Evolutionary conservation across 1,139 yeast genomes (phyloP).

Genomic region (Lodderomyces margitis): DNA sequence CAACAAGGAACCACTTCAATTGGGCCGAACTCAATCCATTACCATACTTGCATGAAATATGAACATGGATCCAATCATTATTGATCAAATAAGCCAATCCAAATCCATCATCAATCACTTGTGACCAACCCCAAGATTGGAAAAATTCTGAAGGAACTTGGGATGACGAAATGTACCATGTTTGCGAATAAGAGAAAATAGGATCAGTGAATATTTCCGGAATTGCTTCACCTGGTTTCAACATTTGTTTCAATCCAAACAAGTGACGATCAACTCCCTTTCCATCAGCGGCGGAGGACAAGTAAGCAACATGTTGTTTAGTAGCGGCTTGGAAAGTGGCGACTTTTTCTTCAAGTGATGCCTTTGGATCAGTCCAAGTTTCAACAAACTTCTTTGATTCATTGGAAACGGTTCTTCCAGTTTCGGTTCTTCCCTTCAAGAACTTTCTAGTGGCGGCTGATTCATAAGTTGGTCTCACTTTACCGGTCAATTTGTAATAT

Average conservation of each 20-base stretch:
- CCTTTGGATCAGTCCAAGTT: slow-evolving; percentile 65
- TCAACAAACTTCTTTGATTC: slow-evolving; percentile 73
- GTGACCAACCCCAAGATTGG: slow-evolving; percentile 96
- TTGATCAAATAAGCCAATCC: slow-evolving; percentile 94
- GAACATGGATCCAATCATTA: slow-evolving; percentile 81
- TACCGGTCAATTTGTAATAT: slow-evolving; percentile 77
- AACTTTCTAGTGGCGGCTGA: slow-evolving; percentile 92
- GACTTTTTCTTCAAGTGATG: slow-evolving; percentile 58
- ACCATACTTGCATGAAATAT: slow-evolving; percentile 74
- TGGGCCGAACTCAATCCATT: slow-evolving; percentile 66
- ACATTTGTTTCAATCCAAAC: slow-evolving; percentile 79
- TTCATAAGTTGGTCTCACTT: slow-evolving; percentile 88
- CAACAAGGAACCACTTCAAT: slow-evolving; percentile 67
- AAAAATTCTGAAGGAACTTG: slow-evolving; percentile 86
- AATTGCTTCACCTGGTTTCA: slow-evolving; percentile 55
- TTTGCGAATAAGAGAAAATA: slow-evolving; percentile 66
- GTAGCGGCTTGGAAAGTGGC: slow-evolving; percentile 72
- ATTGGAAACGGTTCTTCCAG: slow-evolving; percentile 82
- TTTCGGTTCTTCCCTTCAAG: slow-evolving; percentile 93
- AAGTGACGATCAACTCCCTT: slow-evolving; percentile 92
- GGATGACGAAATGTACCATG: slow-evolving; percentile 88
- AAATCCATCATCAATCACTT: slow-evolving; percentile 90
- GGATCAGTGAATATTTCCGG: slow-evolving; percentile 81
- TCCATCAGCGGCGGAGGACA: slow-evolving; percentile 80
- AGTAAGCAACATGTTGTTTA: slow-evolving; percentile 71